A percentile compares a stretch with the other conserved stretches of the same genome.
phyloP scores from a whole-genome alignment of 2,329 filamentous ascomycete genomes.

The Ilyonectria mors-panacis region DNA sequence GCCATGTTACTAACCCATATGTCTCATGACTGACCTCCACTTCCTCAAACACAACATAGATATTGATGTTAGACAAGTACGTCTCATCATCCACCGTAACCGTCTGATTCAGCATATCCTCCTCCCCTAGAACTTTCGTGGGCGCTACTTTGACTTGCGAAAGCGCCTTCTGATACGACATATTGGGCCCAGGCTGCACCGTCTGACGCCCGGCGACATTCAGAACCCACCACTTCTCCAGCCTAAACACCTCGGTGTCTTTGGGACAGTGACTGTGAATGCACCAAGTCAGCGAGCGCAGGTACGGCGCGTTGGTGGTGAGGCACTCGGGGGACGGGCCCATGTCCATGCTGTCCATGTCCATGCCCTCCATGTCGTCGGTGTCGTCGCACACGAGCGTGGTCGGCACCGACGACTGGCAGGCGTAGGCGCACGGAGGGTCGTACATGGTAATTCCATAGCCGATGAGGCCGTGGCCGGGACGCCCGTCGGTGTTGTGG shows the following conservation, averaged over 20 bases:
- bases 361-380: background rate
- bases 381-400: slow-evolving; percentile 18
- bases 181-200: slow-evolving; percentile 10
- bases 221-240: slow-evolving; percentile 28
- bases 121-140: background rate
- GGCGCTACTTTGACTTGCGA: slow-evolving; percentile 3
- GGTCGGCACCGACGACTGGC: slow-evolving; percentile 57
- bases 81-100: slow-evolving; percentile 24
- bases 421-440: slow-evolving; percentile 74
- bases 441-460: slow-evolving; percentile 70
- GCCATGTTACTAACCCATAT: slow-evolving; percentile 24
- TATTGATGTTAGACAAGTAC: slow-evolving; percentile 27
- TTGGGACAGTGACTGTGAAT: slow-evolving; percentile 19
- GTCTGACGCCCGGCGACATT: slow-evolving; percentile 1
- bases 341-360: slow-evolving; percentile 19
- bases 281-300: slow-evolving; percentile 31
- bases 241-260: background rate
- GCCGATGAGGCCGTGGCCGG: slow-evolving; percentile 43
- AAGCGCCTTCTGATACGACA: slow-evolving; percentile 23
- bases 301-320: slow-evolving; percentile 22
- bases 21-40: slow-evolving; percentile 23
- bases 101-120: slow-evolving; percentile 20
- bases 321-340: slow-evolving; percentile 25
- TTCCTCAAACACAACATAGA: slow-evolving; percentile 20
- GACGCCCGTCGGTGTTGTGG: slow-evolving; percentile 4